Evolutionary conservation across 1,284 basidiomycete species (phyloP).

Genomic region (Cystobasidium slooffiae): DNA sequence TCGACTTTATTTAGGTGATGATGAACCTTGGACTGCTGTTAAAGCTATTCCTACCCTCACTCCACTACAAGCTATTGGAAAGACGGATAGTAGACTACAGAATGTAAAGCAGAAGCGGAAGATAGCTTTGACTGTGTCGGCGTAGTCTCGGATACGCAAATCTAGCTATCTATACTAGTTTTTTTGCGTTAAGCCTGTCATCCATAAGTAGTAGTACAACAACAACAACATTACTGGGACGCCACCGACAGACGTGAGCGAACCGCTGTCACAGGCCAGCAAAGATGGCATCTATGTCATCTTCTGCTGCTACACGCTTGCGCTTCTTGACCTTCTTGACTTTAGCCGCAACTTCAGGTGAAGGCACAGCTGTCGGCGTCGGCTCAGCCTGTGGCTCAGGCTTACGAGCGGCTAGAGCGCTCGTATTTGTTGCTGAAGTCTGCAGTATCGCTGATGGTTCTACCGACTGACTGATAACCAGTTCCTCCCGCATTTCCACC

Average conservation of each 20-base stretch:
- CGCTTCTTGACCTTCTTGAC: constrained; percentile 34
- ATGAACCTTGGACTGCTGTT: constrained; percentile 31
- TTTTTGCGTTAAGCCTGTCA: too few species aligned
- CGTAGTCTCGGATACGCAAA: not conserved
- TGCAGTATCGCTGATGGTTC: not conserved
- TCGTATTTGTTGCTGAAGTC: not conserved
- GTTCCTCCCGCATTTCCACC: not conserved
- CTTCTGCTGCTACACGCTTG: constrained; percentile 23
- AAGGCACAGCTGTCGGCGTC: not conserved
- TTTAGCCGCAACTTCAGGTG: not conserved
- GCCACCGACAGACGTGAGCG: too few species aligned
- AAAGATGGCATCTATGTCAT: constrained; percentile 43
- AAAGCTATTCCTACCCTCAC: constrained; percentile 29
- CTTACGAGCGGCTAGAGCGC: not conserved
- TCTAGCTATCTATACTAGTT: too few species aligned
- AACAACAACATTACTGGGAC: too few species aligned
- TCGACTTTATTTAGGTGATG: not conserved
- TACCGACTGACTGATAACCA: not conserved
- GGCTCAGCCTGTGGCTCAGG: not conserved
- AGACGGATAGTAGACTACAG: constrained; percentile 8
- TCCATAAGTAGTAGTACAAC: too few species aligned
- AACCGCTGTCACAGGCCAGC: constrained; percentile 5
- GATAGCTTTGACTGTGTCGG: constrained; percentile 24
- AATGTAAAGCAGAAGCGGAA: constrained; percentile 14
- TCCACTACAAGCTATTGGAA: constrained; percentile 34